phyloP scores from a whole-genome alignment of 2,329 filamentous ascomycete species.

The Pestalotiopsis sp. region DNA sequence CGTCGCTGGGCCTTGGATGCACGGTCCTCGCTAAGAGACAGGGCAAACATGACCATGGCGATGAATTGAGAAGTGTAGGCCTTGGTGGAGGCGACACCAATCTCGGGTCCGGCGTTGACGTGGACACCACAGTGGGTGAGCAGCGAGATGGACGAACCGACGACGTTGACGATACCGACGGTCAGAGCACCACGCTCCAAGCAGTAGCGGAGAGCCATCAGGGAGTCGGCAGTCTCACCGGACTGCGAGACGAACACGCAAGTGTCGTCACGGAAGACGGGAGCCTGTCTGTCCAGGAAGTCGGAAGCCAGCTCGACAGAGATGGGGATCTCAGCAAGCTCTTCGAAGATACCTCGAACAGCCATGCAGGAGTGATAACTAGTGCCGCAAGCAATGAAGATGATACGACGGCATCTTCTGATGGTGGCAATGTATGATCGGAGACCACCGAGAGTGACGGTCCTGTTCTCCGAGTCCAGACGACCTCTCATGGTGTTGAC shows the following conservation, averaged over 20 bases:
- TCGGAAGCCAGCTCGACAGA: slow-evolving; percentile 96
- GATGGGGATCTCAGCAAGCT: slow-evolving; percentile 97
- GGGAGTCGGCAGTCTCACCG: slow-evolving; percentile 95
- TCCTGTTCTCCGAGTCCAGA: slow-evolving; percentile 90
- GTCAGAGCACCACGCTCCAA: slow-evolving; percentile 96
- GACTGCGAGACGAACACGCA: slow-evolving; percentile 99
- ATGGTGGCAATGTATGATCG: slow-evolving; percentile 97
- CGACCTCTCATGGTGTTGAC: slow-evolving; percentile 99
- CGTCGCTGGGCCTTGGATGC: slow-evolving; percentile 91
- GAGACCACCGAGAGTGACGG: slow-evolving; percentile 91
- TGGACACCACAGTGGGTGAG: slow-evolving; percentile 99
- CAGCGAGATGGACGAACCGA: slow-evolving; percentile 97
- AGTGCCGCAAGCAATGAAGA: slow-evolving; percentile 98
- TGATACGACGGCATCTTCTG: slow-evolving; percentile 93
- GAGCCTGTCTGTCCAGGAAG: slow-evolving; percentile 94
- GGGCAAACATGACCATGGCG: slow-evolving; percentile 99
- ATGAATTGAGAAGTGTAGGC: slow-evolving; percentile 99
- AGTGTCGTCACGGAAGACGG: slow-evolving; percentile 98
- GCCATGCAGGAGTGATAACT: slow-evolving; percentile 99
- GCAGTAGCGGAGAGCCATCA: slow-evolving; percentile 97
- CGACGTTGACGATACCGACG: slow-evolving; percentile 97
- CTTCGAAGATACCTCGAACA: slow-evolving; percentile 95
- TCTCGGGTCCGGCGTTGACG: slow-evolving; percentile 98
- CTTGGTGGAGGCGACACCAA: slow-evolving; percentile 98
- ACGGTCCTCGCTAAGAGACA: slow-evolving; percentile 94